These are phyloP conservation scores for Kluyveromyces aestuarii DNA, from an alignment of 805 yeast genomes.

Conservation along the genomic window DNA sequence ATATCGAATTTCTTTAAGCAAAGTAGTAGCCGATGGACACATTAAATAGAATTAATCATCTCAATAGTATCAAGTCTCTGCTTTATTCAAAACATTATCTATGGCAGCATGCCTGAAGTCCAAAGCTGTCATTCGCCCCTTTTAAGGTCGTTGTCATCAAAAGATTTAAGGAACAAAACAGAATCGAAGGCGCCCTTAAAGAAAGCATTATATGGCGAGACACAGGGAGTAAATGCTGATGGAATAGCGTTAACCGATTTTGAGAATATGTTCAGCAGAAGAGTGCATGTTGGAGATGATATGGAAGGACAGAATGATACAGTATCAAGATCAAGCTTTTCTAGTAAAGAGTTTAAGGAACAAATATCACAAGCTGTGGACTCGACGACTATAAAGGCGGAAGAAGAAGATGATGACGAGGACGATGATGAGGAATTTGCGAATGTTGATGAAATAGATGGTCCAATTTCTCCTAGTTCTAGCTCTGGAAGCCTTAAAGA, in stretches of 20 bases:
- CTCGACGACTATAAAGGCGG: slow-evolving; percentile 1
- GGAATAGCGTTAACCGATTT: slow-evolving; percentile 17
- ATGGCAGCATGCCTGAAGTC: slow-evolving; percentile 6
- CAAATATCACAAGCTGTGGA: background rate
- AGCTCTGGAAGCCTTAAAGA: slow-evolving; percentile 7
- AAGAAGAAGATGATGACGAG: slow-evolving; percentile 16
- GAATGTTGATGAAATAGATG: slow-evolving; percentile 31
- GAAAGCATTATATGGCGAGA: background rate
- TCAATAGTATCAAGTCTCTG: background rate
- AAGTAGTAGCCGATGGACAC: too few species aligned
- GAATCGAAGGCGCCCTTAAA: background rate
- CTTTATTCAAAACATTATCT: background rate
- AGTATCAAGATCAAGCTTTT: background rate
- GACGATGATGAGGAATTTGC: slow-evolving; percentile 25
- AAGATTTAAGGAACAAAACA: slow-evolving; percentile 5
- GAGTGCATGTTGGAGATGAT: slow-evolving; percentile 14
- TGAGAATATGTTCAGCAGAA: slow-evolving; percentile 17
- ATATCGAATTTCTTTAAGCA: too few species aligned
- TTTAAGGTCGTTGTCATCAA: slow-evolving; percentile 7
- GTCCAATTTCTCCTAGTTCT: slow-evolving; percentile 20
- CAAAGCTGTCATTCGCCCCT: slow-evolving; percentile 5
- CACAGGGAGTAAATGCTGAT: slow-evolving; percentile 2
- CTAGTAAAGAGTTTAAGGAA: background rate
- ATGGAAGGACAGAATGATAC: slow-evolving; percentile 30
- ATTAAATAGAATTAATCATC: too few species aligned